These are phyloP conservation scores for Citropsis articulata DNA, from an alignment of 345 rosid genomes.

Conservation along the genomic window DNA sequence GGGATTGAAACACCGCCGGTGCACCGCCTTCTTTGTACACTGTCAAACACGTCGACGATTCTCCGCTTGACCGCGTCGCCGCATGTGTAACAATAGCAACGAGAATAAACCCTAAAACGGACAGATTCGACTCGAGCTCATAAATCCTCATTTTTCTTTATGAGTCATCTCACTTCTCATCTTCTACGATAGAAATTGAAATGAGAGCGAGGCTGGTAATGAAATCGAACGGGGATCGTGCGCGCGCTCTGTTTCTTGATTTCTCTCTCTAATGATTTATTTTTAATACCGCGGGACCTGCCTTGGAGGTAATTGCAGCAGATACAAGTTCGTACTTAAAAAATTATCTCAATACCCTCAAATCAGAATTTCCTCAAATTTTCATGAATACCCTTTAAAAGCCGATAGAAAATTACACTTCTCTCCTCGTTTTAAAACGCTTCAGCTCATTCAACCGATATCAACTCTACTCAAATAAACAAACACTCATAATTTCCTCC, in stretches of 20 bases:
- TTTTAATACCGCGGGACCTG: background rate
- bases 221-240: background rate
- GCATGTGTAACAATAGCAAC: slow-evolving; percentile 11
- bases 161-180: slow-evolving; percentile 3
- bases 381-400: too few species aligned
- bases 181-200: background rate
- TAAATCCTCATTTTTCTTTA: background rate
- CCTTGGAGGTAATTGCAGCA: too few species aligned
- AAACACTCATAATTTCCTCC: too few species aligned
- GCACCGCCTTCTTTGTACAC: slow-evolving; percentile 90
- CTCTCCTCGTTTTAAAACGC: too few species aligned
- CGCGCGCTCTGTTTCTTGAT: background rate
- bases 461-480: too few species aligned
- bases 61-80: slow-evolving; percentile 30
- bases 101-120: slow-evolving; percentile 17
- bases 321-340: too few species aligned
- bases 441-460: too few species aligned
- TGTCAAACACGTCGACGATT: slow-evolving; percentile 76
- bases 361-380: too few species aligned
- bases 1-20: slow-evolving; percentile 81
- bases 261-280: background rate
- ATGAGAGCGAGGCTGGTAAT: background rate
- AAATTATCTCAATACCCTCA: too few species aligned
- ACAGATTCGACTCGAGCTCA: background rate
- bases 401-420: too few species aligned